These are phyloP conservation scores for Gossypium raimondii DNA, from an alignment of 345 rosid genomes.

Conservation along the genomic window DNA sequence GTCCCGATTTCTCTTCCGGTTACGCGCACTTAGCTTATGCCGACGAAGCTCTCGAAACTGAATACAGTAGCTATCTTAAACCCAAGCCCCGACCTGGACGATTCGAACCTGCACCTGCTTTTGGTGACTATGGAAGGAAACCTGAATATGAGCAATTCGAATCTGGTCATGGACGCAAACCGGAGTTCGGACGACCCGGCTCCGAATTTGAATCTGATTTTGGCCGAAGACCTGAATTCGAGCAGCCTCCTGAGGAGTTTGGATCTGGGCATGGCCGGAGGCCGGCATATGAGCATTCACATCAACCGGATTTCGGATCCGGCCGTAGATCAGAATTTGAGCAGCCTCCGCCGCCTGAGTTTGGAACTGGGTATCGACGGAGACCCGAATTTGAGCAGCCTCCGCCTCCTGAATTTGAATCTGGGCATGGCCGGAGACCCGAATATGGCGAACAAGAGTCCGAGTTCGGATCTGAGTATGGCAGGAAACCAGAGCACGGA, in stretches of 20 bases:
- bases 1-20: constrained; percentile 60
- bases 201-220: constrained; percentile 30
- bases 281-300: not conserved
- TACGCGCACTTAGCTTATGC: constrained; percentile 68
- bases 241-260: constrained; percentile 11
- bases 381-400: not conserved
- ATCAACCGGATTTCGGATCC: not conserved
- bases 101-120: constrained; percentile 29
- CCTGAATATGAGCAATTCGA: constrained; percentile 15
- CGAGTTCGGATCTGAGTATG: constrained; percentile 19
- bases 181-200: constrained; percentile 28
- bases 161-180: constrained; percentile 33
- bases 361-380: constrained; percentile 22
- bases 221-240: constrained; percentile 15
- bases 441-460: not conserved
- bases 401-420: constrained; percentile 17
- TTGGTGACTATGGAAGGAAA: constrained; percentile 27
- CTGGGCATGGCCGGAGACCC: constrained; percentile 38
- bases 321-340: not conserved
- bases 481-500: constrained; percentile 8
- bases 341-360: not conserved
- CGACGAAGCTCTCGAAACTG: constrained; percentile 56
- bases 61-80: constrained; percentile 77
- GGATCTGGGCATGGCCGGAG: constrained; percentile 27
- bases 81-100: constrained; percentile 71